Percentiles rank a stretch among this genome's conserved stretches.
phyloP scores from a whole-genome alignment of 306 rosid genomes.

The Castanea mollissima region DNA sequence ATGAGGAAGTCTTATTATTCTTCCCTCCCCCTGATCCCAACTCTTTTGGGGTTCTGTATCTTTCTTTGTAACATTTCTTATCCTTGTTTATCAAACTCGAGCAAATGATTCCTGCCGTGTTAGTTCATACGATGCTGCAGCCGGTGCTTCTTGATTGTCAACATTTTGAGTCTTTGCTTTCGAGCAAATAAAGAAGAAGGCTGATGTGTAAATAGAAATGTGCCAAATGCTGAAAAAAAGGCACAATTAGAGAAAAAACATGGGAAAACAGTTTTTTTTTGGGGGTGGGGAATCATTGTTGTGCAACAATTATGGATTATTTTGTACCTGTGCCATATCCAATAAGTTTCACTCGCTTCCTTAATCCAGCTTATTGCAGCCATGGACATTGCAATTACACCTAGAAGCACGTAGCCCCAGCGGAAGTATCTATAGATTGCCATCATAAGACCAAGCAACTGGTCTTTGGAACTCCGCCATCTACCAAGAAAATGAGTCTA shows the following conservation, averaged over 20 bases:
- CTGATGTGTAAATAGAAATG: conserved; percentile 6
- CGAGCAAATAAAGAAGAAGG: conserved; percentile 19
- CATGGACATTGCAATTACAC: conserved; percentile 13
- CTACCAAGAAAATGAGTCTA: conserved; percentile 5
- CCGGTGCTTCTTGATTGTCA: not conserved
- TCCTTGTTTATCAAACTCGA: not conserved
- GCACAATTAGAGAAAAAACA: not conserved
- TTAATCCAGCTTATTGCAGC: not conserved
- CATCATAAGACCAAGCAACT: not conserved
- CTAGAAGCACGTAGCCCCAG: conserved; percentile 6
- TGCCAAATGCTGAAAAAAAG: conserved; percentile 6
- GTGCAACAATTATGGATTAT: not conserved
- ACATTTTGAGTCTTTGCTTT: not conserved
- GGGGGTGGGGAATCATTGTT: not conserved
- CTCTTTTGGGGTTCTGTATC: too few species aligned
- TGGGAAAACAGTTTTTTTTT: not conserved
- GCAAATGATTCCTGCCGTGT: not conserved
- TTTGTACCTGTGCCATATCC: conserved; percentile 19
- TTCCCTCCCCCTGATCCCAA: too few species aligned
- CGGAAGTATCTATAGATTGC: not conserved
- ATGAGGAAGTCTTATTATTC: too few species aligned
- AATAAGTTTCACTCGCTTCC: not conserved
- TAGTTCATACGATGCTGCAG: not conserved
- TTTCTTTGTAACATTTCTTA: too few species aligned
- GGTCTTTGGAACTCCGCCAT: not conserved